Evolutionary conservation across 176 grass and related monocot genomes (phyloP), one percentile per base, ranked within the genome.

Genomic region (Carex parvula): DNA sequence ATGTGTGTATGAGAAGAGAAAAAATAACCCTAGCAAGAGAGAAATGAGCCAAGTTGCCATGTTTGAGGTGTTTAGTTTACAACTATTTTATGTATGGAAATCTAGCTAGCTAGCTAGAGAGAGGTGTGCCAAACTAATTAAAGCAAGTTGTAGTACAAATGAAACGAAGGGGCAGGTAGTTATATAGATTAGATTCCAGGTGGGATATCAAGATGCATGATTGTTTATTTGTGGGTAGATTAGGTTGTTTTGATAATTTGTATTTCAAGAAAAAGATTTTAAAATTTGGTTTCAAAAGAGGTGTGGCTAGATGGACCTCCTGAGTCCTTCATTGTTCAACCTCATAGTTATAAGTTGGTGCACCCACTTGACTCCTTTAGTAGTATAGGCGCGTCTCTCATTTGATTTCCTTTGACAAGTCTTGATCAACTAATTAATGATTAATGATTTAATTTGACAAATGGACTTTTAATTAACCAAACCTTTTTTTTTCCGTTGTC

Each of bases 221-320:
- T 83, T 67, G 80, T 67, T 82, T 82, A 67, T 83, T 82, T 83
- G 4, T 83, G n/a, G 80, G 80, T 83, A 83, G 80, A 68, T 83
- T 83, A 65, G 80, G 80, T 83, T 83, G 80, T 83, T 83, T 68
- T 83, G 80, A 83, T 50, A 12, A 11, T 83, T 83, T 67, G 18
- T 50, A 11, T 66, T 50, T 22, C 35, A 67, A 82, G 10, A 82
- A 67, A 64, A 67, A 53, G 16, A 29, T 42, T n/a, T 39, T 6
- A 39, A 48, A 60, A 26, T 64, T 81, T 39, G 6, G 15, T 52
- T 68, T 82, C 80, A 20, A 82, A 81, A 46, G 60, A 64, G 56
- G 39, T 81, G n/a, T 42, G 60, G 56, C 37, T 48, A 24, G 13
- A 24, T 41, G 65, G 79, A 81, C n/a, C 33, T 52, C 37, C 24